Evolutionary conservation across 164 flowering plant species (phyloP), one percentile per base, ranked within the genome.

Genomic region (Platanus orientalis): DNA sequence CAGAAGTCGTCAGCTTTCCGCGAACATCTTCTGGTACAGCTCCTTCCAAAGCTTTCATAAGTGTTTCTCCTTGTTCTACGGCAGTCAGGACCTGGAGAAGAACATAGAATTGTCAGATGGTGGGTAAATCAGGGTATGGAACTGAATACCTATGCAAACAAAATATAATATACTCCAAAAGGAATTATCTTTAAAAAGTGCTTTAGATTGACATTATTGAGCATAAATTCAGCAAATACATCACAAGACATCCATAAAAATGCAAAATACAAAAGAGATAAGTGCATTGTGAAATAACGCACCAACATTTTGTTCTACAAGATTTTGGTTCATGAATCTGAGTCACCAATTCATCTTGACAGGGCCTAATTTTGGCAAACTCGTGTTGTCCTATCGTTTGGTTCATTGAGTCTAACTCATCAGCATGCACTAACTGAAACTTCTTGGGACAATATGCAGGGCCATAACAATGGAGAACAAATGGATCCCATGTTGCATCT

Each of bases 11-110:
- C 47, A 94, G 88, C 70, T 89, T 91, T 71, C 75, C 99, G 51
- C 96, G 83, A 68, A 87, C 97, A 75, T 94, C 96, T 61, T 88
- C 97, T 29, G 99, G 99, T 48, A 94, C 96, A 68, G 96, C 99
- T 83, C 81, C 96, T 75, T 94, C 80, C 74, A 94, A 77, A 75
- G 99, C 97, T 60, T 79, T 86, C 74, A 89, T 48, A n/a, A 94
- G 49, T 19, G 99, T 82, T 75, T 89, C 92, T 68, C 99, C 99
- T 76, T 79, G 88, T 69, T 68, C 85, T 62, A 94, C 84, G 55
- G 97, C 97, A 71, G 69, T 68, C 62, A 89, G 80, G 58, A 91
- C 96, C 99, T 94, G 83, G 61, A 71, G 56, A 66, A 45, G 21
- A 53, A 34, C 23, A 58, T 25, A 11, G 39, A 20, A 21, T 26